Base-by-base conservation (phyloP, 2,329 filamentous ascomycete genomes). In the Penicillium corylophilum region DNA sequence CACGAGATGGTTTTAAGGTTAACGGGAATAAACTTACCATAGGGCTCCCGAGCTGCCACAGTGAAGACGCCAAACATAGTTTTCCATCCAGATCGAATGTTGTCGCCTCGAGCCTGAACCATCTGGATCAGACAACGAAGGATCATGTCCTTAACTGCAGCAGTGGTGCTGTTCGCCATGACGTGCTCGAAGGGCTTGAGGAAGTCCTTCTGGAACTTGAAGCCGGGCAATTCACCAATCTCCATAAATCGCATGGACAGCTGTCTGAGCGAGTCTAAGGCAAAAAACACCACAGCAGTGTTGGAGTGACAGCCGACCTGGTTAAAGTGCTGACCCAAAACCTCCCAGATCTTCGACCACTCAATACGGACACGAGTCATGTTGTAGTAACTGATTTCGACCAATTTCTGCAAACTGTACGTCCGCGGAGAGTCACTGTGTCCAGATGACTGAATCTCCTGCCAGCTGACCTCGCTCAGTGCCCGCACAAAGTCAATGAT, bases 131-230 rank as follows among this genome's bases (percentile, higher is more conserved):
- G 78, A 68, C 95, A 99, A 39, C 93, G 85, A 22, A 99, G 77
- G 41, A 96, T 90, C 88, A 99, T 93, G 64, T 99, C 94, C 73
- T 99, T 99, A 63, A 99, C 94, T 0, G 89, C 86, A 16, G 96
- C 86, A 57, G 94, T 90, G 57, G 81, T 90, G 38, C 91, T 94
- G 70, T 99, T 97, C 51, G 89, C 87, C 77, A 99, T 90, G 63
- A 99, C 91, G 70, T 97, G 90, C 75, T 99, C 93, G 64, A 99
- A 99, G 0, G 95, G 94, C 73, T 96, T 97, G 48, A 99, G 76
- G 71, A 99, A 99, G 69, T 99, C 93, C 71, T 99, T 99, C 65
- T 99, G 94, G 68, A 99, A 99, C 72, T 97, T 97, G 82, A 99
- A 99, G 65, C 95, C 94, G 1, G 94, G 90, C 61, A 99, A 75